Evolutionary conservation across 2,329 filamentous ascomycete species (phyloP).

Genomic region (Venturiaceae sp.): DNA sequence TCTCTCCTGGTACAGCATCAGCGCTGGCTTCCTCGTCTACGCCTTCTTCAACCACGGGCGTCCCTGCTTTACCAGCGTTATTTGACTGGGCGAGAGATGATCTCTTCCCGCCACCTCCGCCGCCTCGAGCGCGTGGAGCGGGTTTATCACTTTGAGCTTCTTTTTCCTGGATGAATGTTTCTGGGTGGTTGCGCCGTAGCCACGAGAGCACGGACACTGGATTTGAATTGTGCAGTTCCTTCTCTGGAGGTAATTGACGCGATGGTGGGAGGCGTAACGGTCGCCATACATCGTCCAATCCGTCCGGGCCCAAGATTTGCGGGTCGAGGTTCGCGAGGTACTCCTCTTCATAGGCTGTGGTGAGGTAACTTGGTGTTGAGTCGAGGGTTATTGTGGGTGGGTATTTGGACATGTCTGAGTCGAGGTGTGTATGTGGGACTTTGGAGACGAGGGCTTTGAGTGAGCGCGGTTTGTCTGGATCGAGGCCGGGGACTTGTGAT

Average conservation of each 20-base stretch:
- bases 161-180: slow-evolving; percentile 74
- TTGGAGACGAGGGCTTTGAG: slow-evolving; percentile 30
- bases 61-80: slow-evolving; percentile 7
- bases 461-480: slow-evolving; percentile 15
- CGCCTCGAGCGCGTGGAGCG: slow-evolving; percentile 22
- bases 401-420: slow-evolving; percentile 23
- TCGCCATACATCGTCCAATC: neutral
- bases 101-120: slow-evolving; percentile 18
- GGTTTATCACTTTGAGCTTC: slow-evolving; percentile 32
- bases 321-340: slow-evolving; percentile 59
- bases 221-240: slow-evolving; percentile 57
- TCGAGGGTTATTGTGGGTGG: slow-evolving; percentile 32
- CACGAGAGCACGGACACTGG: slow-evolving; percentile 93
- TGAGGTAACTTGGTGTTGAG: slow-evolving; percentile 57
- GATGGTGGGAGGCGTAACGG: slow-evolving; percentile 19
- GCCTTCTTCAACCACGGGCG: slow-evolving; percentile 22
- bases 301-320: slow-evolving; percentile 32
- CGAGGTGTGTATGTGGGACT: slow-evolving; percentile 28
- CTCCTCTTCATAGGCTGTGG: slow-evolving; percentile 61
- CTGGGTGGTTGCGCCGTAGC: slow-evolving; percentile 75
- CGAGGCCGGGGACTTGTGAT: slow-evolving; percentile 15
- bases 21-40: slow-evolving; percentile 29
- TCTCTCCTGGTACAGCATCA: slow-evolving; percentile 18
- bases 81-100: slow-evolving; percentile 21
- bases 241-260: slow-evolving; percentile 31